phyloP scores from a whole-genome alignment of 1,284 basidiomycete genomes.

The Ustilago vetiveriae region DNA sequence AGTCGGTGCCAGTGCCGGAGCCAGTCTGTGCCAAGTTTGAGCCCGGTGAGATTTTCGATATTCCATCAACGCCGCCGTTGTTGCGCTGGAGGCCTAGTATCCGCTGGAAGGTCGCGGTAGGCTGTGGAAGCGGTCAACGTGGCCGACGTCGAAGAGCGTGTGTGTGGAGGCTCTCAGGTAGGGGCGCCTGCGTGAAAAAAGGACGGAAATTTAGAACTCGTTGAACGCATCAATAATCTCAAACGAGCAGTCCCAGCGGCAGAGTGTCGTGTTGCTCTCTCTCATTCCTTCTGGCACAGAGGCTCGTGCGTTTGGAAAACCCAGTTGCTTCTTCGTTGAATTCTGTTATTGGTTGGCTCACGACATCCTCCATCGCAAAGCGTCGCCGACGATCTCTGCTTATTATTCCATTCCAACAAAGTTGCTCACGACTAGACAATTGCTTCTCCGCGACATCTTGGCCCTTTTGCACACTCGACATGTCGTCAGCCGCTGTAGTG shows the following conservation, averaged over 20 bases:
- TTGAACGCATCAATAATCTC: background rate
- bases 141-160: background rate
- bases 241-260: too few species aligned
- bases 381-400: too few species aligned
- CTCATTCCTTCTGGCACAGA: background rate
- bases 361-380: constrained; percentile 19
- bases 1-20: too few species aligned
- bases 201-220: background rate
- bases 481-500: constrained; percentile 42
- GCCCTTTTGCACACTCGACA: background rate
- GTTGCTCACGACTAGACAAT: too few species aligned
- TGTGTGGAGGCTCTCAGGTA: constrained; percentile 26
- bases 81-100: constrained; percentile 5
- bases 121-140: constrained; percentile 23
- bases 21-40: too few species aligned
- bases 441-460: background rate
- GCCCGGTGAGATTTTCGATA: too few species aligned
- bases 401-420: too few species aligned
- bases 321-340: background rate
- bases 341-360: constrained; percentile 8
- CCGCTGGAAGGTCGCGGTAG: constrained; percentile 32
- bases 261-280: too few species aligned
- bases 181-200: constrained; percentile 15
- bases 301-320: constrained; percentile 10
- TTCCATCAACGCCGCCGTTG: too few species aligned